These are phyloP conservation scores for Eimeria maxima DNA, from an alignment of 169 alveolate genomes.

Conservation along the genomic window DNA sequence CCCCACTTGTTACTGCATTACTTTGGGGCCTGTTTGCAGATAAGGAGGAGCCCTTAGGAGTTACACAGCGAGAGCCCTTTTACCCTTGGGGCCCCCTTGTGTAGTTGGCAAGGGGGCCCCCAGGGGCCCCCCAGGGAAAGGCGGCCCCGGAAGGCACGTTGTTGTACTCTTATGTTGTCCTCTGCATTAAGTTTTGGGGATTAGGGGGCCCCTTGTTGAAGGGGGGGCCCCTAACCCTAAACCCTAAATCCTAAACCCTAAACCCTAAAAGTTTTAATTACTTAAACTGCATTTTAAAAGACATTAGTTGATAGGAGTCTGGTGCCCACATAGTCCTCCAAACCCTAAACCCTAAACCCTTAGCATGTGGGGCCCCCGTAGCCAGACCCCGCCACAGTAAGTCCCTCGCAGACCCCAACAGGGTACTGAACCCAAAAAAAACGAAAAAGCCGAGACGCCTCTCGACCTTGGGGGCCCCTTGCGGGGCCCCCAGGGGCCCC, in stretches of 20 bases:
- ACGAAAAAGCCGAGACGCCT: not conserved
- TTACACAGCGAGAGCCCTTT: too few relatives aligned
- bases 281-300: too few relatives aligned
- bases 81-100: not conserved
- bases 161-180: too few relatives aligned
- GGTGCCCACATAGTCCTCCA: not conserved
- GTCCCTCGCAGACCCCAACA: not conserved
- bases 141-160: too few relatives aligned
- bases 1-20: too few relatives aligned
- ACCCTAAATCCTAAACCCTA: not conserved
- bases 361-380: too few relatives aligned
- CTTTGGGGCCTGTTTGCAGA: too few relatives aligned
- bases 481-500: not conserved
- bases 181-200: too few relatives aligned
- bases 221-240: not conserved
- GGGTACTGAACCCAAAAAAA: not conserved
- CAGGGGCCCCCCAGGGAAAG: not conserved
- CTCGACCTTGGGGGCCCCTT: not conserved
- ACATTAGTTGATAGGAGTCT: too few relatives aligned
- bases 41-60: too few relatives aligned
- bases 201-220: not conserved
- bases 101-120: not conserved
- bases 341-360: slow-evolving; percentile 1
- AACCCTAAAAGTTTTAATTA: too few relatives aligned
- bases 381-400: too few relatives aligned